Evolutionary conservation across 139 green algal species (phyloP), one percentile per base, ranked within the genome.

Genomic region (Ostreobium quekettii): DNA sequence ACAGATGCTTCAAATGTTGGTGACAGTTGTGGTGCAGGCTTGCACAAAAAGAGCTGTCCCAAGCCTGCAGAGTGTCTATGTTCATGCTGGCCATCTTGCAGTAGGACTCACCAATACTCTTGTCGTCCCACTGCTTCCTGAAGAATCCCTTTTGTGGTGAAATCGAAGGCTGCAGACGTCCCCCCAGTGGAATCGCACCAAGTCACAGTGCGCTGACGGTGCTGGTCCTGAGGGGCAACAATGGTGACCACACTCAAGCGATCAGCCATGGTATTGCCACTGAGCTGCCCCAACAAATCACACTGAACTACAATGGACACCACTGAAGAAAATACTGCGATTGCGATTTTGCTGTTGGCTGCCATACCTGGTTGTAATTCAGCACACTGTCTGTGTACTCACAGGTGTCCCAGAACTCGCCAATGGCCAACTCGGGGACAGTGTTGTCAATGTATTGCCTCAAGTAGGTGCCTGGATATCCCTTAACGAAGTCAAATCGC

Each of bases 101-200:
- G n/a, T n/a, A n/a, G n/a, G 7, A 31, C 15, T 42, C 26, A 53
- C 93, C 93, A 99, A 80, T 96, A 96, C 84, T 98, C 92, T 19
- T 74, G 79, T 24, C 87, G 79, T 7, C 66, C 63, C 67, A 97
- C 83, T 2, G 93, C 93, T 71, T 97, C 91, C 72, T 98, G 93
- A 74, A 96, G 59, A 36, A 96, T 89, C 48, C 90, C 94, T 77
- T 98, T 98, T 66, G 86, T 95, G 47, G 91, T 98, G 89, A 98
- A 96, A 81, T 98, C 93, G 74, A 98, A 98, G 31, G 91, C 91
- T 1, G 85, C 86, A 2, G 81, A 70, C 35, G 89, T 96, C 69
- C 86, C 90, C 4, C 89, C 90, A 1, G 90, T 97, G 30, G 70
- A 60, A 75, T 98, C 90, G 60, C 80, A 91, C 92, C 92, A 97